Conservation (phyloP, 1,139 yeast species). For the Geotrichum reessii region DNA sequence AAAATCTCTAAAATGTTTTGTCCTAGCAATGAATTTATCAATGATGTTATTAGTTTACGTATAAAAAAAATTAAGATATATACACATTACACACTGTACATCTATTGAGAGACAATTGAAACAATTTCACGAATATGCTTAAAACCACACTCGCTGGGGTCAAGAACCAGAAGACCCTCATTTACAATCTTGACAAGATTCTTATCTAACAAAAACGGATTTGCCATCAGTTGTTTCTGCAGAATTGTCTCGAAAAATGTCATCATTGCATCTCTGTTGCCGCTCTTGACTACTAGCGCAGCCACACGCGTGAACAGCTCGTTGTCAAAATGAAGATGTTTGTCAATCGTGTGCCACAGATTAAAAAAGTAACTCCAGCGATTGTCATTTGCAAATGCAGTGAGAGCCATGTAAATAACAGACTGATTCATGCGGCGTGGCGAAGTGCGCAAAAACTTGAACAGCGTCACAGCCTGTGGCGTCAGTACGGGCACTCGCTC, state of each 20-base stretch:
- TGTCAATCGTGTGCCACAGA: slow-evolving; percentile 29
- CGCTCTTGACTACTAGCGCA: slow-evolving; percentile 32
- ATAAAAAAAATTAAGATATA: neutral
- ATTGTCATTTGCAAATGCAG: slow-evolving; percentile 38
- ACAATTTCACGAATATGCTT: slow-evolving; percentile 22
- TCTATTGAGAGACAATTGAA: neutral
- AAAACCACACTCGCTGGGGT: slow-evolving; percentile 26
- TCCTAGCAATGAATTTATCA: too few relatives aligned
- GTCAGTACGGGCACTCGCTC: slow-evolving; percentile 21
- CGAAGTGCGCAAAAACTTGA: slow-evolving; percentile 24
- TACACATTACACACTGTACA: neutral
- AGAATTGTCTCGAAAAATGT: slow-evolving; percentile 25
- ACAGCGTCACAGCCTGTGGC: slow-evolving; percentile 27
- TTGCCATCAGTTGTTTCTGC: slow-evolving; percentile 10
- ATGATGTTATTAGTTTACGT: too few relatives aligned
- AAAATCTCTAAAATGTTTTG: too few relatives aligned
- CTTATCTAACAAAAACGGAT: slow-evolving; percentile 20
- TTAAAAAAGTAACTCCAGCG: slow-evolving; percentile 38
- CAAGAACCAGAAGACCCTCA: slow-evolving; percentile 24
- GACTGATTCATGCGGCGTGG: slow-evolving; percentile 22
- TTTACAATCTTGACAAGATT: slow-evolving; percentile 21
- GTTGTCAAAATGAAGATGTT: slow-evolving; percentile 21
- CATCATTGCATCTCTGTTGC: slow-evolving; percentile 22
- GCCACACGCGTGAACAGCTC: slow-evolving; percentile 27
- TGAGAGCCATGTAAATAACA: slow-evolving; percentile 34